A percentile compares a stretch with the other conserved stretches of the same genome.
These are phyloP conservation scores for Taphrina confusa DNA, from an alignment of 1,139 yeast genomes.

Conservation along the genomic window DNA sequence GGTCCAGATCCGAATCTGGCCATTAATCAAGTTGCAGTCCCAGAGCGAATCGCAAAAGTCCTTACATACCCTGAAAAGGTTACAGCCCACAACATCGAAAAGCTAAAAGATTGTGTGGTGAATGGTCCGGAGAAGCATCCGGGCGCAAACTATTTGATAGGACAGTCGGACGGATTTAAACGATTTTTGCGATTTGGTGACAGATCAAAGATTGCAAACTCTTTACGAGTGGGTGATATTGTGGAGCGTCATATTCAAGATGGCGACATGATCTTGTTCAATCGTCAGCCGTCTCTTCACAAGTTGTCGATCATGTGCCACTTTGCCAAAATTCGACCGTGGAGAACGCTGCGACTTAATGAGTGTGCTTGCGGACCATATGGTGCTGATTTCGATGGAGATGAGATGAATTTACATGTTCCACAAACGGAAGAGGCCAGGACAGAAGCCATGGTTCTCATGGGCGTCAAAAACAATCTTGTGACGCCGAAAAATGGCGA, in stretches of 20 bases:
- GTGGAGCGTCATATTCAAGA: conserved; percentile 98
- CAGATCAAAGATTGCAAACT: conserved; percentile 71
- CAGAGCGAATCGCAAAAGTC: conserved; percentile 93
- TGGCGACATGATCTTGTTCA: conserved; percentile 92
- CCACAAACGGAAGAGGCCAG: conserved; percentile 99
- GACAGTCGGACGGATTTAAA: conserved; percentile 80
- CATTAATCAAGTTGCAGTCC: conserved; percentile 90
- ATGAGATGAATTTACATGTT: conserved; percentile 98
- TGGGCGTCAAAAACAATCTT: conserved; percentile 96
- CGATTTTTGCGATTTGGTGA: conserved; percentile 90
- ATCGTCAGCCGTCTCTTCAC: conserved; percentile 97
- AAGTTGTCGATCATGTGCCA: conserved; percentile 91
- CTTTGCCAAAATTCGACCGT: conserved; percentile 92
- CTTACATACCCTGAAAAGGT: conserved; percentile 95
- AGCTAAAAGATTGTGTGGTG: conserved; percentile 68
- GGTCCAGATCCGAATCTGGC: conserved; percentile 96
- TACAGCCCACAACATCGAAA: conserved; percentile 79
- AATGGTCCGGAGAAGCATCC: conserved; percentile 92
- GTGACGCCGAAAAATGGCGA: conserved; percentile 97
- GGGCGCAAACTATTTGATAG: conserved; percentile 90
- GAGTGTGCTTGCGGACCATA: conserved; percentile 99
- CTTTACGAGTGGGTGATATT: conserved; percentile 80
- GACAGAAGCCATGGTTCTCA: conserved; percentile 93
- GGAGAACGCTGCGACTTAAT: conserved; percentile 95
- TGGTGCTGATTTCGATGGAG: conserved; percentile 99